Evolutionary conservation across 371 early-diverging fungal genomes (phyloP).

Genomic region (Mucor plumbeus): DNA sequence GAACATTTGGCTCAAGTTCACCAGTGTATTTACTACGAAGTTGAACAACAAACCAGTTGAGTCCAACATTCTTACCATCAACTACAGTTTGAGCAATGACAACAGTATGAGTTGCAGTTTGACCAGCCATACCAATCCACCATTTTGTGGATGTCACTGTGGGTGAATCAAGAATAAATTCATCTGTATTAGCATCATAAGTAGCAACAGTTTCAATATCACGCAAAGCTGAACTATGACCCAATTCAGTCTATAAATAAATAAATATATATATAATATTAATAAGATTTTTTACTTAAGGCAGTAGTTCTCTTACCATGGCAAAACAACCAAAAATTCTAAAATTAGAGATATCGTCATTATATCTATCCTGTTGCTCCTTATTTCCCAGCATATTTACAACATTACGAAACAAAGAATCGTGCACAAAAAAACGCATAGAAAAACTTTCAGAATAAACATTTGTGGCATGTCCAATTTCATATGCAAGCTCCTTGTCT

Average conservation of each 20-base stretch:
- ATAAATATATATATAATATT: not conserved
- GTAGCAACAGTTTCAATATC: constrained; percentile 92
- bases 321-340: constrained; percentile 71
- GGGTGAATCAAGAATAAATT: constrained; percentile 87
- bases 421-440: constrained; percentile 68
- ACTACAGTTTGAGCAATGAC: constrained; percentile 69
- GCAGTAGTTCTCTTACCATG: constrained; percentile 49
- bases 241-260: constrained; percentile 71
- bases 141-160: constrained; percentile 86
- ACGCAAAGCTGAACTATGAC: constrained; percentile 85
- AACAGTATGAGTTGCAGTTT: constrained; percentile 78
- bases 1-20: constrained; percentile 76
- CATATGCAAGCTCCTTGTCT: constrained; percentile 21
- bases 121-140: constrained; percentile 93
- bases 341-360: constrained; percentile 56
- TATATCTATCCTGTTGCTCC: constrained; percentile 61
- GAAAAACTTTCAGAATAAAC: constrained; percentile 63
- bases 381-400: constrained; percentile 62
- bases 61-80: constrained; percentile 70
- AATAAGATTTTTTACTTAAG: not conserved
- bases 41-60: constrained; percentile 87
- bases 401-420: constrained; percentile 59
- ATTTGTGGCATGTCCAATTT: constrained; percentile 32
- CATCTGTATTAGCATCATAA: constrained; percentile 72
- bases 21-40: constrained; percentile 79